Evolutionary conservation across 345 rosid species (phyloP).

Genomic region (Ceriops decandra): DNA sequence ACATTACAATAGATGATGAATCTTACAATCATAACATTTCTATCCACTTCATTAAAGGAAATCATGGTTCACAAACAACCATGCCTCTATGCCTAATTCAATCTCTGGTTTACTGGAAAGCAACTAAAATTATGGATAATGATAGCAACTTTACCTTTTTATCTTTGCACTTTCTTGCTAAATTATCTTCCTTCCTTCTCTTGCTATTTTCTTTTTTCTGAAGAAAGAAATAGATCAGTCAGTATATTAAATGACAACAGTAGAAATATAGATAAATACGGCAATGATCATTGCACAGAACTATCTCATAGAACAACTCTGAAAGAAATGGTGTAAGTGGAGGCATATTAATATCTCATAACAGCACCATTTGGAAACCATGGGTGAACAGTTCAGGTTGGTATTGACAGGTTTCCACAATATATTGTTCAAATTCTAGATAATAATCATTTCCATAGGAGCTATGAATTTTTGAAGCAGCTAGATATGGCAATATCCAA

Average conservation of each 20-base stretch:
- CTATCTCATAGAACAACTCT: not conserved
- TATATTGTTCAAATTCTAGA: not conserved
- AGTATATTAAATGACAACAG: not conserved
- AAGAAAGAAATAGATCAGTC: conserved; percentile 15
- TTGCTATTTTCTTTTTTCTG: conserved; percentile 68
- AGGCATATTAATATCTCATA: not conserved
- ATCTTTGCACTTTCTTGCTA: conserved; percentile 51
- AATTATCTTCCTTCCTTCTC: conserved; percentile 65
- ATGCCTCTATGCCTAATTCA: not conserved
- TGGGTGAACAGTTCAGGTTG: not conserved
- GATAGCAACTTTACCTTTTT: conserved; percentile 44
- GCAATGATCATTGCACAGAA: not conserved
- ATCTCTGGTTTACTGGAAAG: not conserved
- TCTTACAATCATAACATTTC: too few species aligned
- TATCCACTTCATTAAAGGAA: too few species aligned
- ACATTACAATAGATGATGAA: not conserved
- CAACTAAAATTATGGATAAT: not conserved
- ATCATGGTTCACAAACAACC: too few species aligned
- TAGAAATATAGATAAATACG: not conserved
- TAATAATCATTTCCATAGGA: not conserved
- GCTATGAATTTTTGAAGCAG: conserved; percentile 2
- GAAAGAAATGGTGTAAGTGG: not conserved
- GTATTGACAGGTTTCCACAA: not conserved
- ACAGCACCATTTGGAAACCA: not conserved
- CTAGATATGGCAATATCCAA: conserved; percentile 16